phyloP scores from a whole-genome alignment of 768 basidiomycete genomes.

The Tephrocybe rancida region DNA sequence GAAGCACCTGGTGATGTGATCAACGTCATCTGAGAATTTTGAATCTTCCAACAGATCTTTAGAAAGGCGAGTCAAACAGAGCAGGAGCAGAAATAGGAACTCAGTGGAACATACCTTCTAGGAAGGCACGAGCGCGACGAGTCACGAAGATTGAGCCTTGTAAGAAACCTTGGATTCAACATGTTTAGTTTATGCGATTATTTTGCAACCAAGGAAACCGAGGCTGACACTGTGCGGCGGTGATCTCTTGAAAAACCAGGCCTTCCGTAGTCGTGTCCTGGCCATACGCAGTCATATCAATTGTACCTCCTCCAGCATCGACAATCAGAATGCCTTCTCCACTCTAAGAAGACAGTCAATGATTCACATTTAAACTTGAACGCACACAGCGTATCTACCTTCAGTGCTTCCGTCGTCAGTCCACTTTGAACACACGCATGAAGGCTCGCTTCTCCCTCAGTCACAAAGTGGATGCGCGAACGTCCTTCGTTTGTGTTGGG shows the following conservation, averaged over 20 bases:
- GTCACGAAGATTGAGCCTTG: slow-evolving; percentile 52
- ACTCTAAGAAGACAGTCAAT: slow-evolving; percentile 26
- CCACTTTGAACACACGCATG: slow-evolving; percentile 52
- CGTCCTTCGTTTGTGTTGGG: slow-evolving; percentile 38
- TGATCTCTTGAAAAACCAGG: slow-evolving; percentile 47
- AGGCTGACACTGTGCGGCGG: slow-evolving; percentile 43
- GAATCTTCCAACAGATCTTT: slow-evolving; percentile 42
- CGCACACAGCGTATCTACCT: slow-evolving; percentile 19
- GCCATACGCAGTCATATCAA: slow-evolving; percentile 58
- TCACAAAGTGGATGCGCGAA: slow-evolving; percentile 53
- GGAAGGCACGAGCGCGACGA: slow-evolving; percentile 35
- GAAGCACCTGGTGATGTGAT: slow-evolving; percentile 41
- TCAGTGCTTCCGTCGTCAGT: slow-evolving; percentile 35
- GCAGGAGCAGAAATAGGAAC: neutral
- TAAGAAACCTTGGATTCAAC: slow-evolving; percentile 37
- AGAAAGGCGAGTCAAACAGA: neutral
- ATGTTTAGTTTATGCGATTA: too few species aligned
- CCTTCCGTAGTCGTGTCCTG: slow-evolving; percentile 21
- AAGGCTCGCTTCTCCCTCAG: slow-evolving; percentile 65
- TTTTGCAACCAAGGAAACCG: too few species aligned
- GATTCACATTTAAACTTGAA: neutral
- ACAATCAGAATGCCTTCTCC: slow-evolving; percentile 51
- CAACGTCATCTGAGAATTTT: slow-evolving; percentile 39
- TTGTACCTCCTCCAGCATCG: slow-evolving; percentile 64
- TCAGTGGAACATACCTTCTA: slow-evolving; percentile 32